Percentiles rank a stretch among this genome's conserved stretches.
These are phyloP conservation scores for Alternaria panax DNA, from an alignment of 2,329 filamentous ascomycete genomes.

Conservation along the genomic window DNA sequence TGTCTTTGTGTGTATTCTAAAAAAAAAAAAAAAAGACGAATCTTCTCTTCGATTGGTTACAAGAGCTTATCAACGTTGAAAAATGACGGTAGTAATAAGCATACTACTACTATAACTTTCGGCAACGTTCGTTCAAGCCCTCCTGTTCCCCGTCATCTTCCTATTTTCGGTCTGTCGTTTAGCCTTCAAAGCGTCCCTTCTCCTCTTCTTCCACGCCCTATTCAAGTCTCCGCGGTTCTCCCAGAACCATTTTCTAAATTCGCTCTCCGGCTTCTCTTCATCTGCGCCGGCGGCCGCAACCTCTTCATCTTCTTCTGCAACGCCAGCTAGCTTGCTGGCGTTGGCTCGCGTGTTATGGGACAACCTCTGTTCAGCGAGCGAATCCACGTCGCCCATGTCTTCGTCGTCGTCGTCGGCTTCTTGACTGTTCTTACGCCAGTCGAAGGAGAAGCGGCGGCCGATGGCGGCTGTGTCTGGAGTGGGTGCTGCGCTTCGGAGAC, in stretches of 20 bases:
- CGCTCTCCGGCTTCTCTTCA: conserved; percentile 58
- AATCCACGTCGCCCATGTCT: conserved; percentile 35
- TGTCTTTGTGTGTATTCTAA: no score
- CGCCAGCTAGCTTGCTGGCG: conserved; percentile 26
- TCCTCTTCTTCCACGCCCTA: conserved; percentile 61
- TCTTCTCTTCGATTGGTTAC: no score
- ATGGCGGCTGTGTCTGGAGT: conserved; percentile 92
- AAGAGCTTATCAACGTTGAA: no score
- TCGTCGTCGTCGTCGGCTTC: conserved; percentile 58
- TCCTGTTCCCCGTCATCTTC: conserved; percentile 47
- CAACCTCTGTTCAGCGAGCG: conserved; percentile 33
- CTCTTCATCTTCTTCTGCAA: conserved; percentile 39
- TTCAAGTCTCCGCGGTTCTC: conserved; percentile 59
- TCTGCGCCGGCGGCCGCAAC: conserved; percentile 20
- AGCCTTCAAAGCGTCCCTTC: conserved; percentile 66
- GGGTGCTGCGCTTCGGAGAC: conserved; percentile 85
- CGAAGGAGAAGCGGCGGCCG: conserved; percentile 67
- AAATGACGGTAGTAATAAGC: no score
- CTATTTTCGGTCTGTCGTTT: conserved; percentile 67
- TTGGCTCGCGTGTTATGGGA: conserved; percentile 44
- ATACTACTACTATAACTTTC: background rate
- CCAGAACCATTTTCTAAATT: conserved; percentile 69
- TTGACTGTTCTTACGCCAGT: conserved; percentile 48
- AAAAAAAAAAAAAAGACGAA: no score
- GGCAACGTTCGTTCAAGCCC: background rate